Percentiles rank a stretch among this genome's conserved stretches.
Evolutionary conservation across 441 rosid genomes (phyloP).

Genomic region (Gossypium lobatum): DNA sequence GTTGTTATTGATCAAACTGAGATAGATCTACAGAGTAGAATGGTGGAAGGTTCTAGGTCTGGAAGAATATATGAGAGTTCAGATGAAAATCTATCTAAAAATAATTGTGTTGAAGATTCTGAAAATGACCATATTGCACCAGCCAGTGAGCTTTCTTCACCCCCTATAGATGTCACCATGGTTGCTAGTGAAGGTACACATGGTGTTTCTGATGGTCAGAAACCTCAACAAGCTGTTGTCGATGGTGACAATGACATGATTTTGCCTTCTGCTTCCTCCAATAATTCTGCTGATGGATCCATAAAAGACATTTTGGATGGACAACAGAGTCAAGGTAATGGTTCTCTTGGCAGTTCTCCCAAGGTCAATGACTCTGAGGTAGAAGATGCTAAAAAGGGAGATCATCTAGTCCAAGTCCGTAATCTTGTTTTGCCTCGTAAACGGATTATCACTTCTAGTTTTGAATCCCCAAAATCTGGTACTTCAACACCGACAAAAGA

Average conservation of each 20-base stretch:
- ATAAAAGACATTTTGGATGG: background rate
- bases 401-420: constrained; percentile 1
- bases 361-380: constrained; percentile 5
- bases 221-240: background rate
- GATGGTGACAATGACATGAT: background rate
- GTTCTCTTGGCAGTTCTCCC: constrained; percentile 6
- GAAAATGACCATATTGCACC: constrained; percentile 2
- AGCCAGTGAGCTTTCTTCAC: background rate
- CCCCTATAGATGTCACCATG: too few relatives aligned
- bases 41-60: constrained; percentile 27
- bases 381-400: background rate
- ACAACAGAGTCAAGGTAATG: background rate
- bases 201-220: background rate
- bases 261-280: constrained; percentile 8
- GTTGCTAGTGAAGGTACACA: constrained; percentile 2
- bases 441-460: constrained; percentile 4
- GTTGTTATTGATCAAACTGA: constrained; percentile 19
- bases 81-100: constrained; percentile 23
- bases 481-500: constrained; percentile 2
- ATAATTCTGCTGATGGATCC: background rate
- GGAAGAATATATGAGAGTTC: constrained; percentile 18
- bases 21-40: constrained; percentile 19
- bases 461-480: constrained; percentile 28
- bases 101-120: constrained; percentile 18
- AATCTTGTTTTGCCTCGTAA: constrained; percentile 13